Base-by-base conservation (phyloP, 495 filamentous ascomycete species). In the Trichocladium antarcticum region DNA sequence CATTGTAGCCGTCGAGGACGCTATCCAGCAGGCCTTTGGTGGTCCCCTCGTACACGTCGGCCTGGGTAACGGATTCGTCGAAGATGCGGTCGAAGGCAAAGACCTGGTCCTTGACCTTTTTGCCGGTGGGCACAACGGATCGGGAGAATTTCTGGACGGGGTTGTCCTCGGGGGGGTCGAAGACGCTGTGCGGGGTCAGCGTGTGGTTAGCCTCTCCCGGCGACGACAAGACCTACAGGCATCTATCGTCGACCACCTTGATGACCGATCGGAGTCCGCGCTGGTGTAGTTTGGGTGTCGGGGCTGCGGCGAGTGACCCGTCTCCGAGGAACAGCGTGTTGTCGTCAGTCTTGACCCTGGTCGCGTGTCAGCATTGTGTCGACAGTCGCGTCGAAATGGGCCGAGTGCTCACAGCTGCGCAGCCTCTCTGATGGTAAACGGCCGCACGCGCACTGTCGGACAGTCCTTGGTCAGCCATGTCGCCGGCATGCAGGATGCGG, bases 61-160 rank as follows among this genome's bases (percentile, higher is more conserved):
- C 83, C 55, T 99, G 92, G 0, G 83, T 82, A 37, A 87, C 84
- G 60, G 87, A 95, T 45, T 99, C 89, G 73, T 99, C 92, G 65
- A 99, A 99, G 45, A 99, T 84, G 32, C 84, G 75, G 67, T 99
- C 92, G 68, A 99, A 99, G 38, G 80, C 89, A 58, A 99, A 99
- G 5, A 89, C 89, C 64, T 96, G 90, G 61, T 99, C 92, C 65
- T 99, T 99, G 57, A 94, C 86, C 50, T 90, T 82, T 62, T 95
- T 97, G 39, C 89, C 88, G 44, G 81, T 73, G 7, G 89, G 84
- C 1, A 92, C 79, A 14, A 93, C 82, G 21, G 82, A 85, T 65
- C 80, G 79, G 27, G 87, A 85, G 64, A 95, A 94, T 54, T 82
- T 84, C 46, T 93, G 85, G n/a, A 97, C 81, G 2, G 92, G 86